These are phyloP conservation scores for Phytophthora aleatoria DNA, from an alignment of 352 stramenopile genomes.

Conservation along the genomic window DNA sequence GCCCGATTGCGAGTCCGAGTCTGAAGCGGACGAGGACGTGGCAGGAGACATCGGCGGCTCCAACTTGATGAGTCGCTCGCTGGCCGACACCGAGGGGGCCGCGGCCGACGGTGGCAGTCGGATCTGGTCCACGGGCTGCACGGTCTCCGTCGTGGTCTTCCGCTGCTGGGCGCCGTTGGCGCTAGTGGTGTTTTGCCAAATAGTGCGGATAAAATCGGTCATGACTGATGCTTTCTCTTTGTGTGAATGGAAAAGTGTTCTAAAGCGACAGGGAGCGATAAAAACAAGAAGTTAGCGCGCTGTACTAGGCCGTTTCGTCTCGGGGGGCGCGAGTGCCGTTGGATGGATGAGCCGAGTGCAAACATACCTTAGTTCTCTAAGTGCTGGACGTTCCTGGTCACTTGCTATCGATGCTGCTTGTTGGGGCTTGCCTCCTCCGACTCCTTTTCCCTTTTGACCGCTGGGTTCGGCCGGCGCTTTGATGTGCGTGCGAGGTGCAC, in stretches of 20 bases:
- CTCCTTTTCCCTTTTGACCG: conserved; percentile 38
- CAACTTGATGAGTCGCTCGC: conserved; percentile 61
- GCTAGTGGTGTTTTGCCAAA: conserved; percentile 50
- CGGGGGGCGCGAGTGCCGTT: conserved; percentile 24
- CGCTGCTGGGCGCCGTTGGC: conserved; percentile 5
- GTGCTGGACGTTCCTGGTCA: neutral
- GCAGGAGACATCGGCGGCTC: conserved; percentile 38
- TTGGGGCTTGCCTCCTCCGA: conserved; percentile 28
- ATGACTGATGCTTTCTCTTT: conserved; percentile 34
- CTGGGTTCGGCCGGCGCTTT: conserved; percentile 12
- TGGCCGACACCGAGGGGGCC: conserved; percentile 25
- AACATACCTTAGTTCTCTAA: conserved; percentile 24
- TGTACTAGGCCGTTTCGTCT: conserved; percentile 26
- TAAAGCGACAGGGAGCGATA: conserved; percentile 29
- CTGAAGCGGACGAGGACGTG: neutral
- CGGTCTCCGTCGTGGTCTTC: conserved; percentile 38
- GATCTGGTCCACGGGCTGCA: conserved; percentile 64
- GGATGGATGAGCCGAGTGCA: neutral
- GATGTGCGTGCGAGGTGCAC: conserved; percentile 25
- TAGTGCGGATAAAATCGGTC: conserved; percentile 82
- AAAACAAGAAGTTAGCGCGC: conserved; percentile 9
- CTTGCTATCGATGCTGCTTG: neutral
- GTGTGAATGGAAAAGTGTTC: conserved; percentile 20
- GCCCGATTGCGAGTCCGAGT: conserved; percentile 27
- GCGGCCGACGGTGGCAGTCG: conserved; percentile 46